Base-by-base conservation (phyloP, 768 basidiomycete species). In the Strobilomyces confusus region DNA sequence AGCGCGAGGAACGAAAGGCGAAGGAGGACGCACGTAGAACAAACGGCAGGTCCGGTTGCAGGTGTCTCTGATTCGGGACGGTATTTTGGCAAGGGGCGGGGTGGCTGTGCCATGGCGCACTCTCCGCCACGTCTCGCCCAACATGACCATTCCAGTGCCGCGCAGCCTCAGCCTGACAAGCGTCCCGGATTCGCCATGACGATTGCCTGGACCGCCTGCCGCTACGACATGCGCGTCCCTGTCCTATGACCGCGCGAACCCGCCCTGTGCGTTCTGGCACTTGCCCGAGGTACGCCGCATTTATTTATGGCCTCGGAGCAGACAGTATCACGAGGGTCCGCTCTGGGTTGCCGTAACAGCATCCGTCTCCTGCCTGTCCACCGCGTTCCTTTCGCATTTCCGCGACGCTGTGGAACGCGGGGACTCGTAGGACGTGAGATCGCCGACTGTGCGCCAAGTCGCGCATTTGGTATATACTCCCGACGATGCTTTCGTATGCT, bases 11-110 rank as follows among this genome's bases (percentile, higher is more conserved):
- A 14, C 13, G n/a, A 20, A 23, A 9, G 0, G 26, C 17, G 14
- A 29, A 43, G 17, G 11, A n/a, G 29, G 6, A 44, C 54, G 0
- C 6, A 64, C 65, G 12, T 60, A 47, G 30, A 66, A 60, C 59
- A 64, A 47, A 53, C 65, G 63, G 15, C 64, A 66, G 29, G 55
- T 52, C 36, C 65, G 54, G 44, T 54, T 57, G 62, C 64, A 66
- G 23, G 49, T 44, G 25, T 57, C 52, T 13, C 44, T 64, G 48
- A 62, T 65, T 36, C 5, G 51, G 25, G 19, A 38, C 6, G n/a
- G 17, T 17, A 38, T 4, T 9, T 30, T 5, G n/a, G n/a, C n/a
- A n/a, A n/a, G 2, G 3, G 13, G 9, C 4, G 9, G 7, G 33
- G 56, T 63, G 54, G 59, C 58, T 63, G 61, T 63, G 51, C 29